These are phyloP conservation scores for Trapa incisa DNA, from an alignment of 345 rosid species.

Conservation along the genomic window DNA sequence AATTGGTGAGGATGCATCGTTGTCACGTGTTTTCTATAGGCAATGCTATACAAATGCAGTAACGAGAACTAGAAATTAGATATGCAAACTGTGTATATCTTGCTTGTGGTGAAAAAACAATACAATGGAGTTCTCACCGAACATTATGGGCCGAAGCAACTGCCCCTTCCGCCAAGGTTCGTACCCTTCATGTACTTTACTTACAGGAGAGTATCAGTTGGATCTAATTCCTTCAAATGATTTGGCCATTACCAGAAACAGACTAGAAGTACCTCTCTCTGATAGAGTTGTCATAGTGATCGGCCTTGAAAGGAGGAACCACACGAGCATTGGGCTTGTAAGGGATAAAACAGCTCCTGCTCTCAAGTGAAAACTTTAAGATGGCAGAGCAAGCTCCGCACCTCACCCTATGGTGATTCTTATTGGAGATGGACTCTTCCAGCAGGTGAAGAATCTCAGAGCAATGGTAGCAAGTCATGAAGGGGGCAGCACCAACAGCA, in stretches of 20 bases:
- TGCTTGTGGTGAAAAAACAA: neutral
- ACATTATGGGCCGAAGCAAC: neutral
- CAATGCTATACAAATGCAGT: neutral
- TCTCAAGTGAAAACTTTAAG: constrained; percentile 53
- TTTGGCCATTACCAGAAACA: constrained; percentile 5
- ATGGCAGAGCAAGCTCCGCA: constrained; percentile 63
- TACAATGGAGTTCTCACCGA: neutral
- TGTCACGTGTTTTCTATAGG: neutral
- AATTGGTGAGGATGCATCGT: too few species aligned
- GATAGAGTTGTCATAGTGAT: constrained; percentile 11
- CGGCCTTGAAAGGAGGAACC: constrained; percentile 25
- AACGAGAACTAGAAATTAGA: neutral
- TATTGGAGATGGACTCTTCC: constrained; percentile 52
- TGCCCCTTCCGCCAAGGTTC: constrained; percentile 5
- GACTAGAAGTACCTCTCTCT: constrained; percentile 5
- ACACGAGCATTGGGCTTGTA: constrained; percentile 15
- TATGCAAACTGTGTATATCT: neutral
- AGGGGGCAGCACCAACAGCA: constrained; percentile 73
- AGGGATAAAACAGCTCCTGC: constrained; percentile 41
- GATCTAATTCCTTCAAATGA: constrained; percentile 10
- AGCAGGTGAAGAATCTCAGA: constrained; percentile 47
- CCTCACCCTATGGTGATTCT: constrained; percentile 47
- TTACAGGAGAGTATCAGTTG: constrained; percentile 36
- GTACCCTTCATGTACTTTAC: constrained; percentile 35
- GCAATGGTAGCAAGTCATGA: constrained; percentile 50